Evolutionary conservation across 169 alveolate species (phyloP).

Genomic region (Plasmodium gonderi): DNA sequence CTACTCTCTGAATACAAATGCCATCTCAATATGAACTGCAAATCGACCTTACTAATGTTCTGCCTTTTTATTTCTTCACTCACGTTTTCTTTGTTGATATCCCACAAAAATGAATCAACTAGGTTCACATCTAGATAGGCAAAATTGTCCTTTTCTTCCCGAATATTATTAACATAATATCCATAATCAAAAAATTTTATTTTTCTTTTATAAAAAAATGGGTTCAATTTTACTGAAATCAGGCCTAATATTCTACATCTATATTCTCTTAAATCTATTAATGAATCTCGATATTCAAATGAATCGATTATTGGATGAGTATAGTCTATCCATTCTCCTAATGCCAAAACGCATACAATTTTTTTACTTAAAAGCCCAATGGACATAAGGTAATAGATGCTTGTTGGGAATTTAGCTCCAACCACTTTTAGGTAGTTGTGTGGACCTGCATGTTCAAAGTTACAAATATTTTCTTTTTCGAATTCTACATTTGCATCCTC

Average conservation of each 20-base stretch:
- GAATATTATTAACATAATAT: constrained; percentile 36
- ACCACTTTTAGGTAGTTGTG: constrained; percentile 80
- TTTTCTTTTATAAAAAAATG: constrained; percentile 76
- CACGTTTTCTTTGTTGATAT: constrained; percentile 67
- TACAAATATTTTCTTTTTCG: constrained; percentile 18
- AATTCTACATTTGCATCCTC: constrained; percentile 45
- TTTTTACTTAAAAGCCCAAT: constrained; percentile 80
- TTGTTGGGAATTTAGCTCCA: constrained; percentile 80
- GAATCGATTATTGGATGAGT: constrained; percentile 79
- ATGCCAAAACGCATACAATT: constrained; percentile 78
- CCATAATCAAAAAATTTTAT: constrained; percentile 71
- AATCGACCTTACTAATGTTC: constrained; percentile 51
- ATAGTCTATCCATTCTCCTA: constrained; percentile 86
- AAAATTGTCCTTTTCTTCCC: constrained; percentile 26
- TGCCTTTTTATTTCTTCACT: constrained; percentile 77
- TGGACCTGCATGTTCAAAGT: constrained; percentile 41
- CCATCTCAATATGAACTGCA: constrained; percentile 81
- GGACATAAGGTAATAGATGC: constrained; percentile 80
- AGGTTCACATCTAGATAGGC: constrained; percentile 17
- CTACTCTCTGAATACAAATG: constrained; percentile 75
- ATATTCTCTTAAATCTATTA: constrained; percentile 83
- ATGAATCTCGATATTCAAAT: constrained; percentile 79
- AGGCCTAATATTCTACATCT: constrained; percentile 84
- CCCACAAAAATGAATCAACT: constrained; percentile 49
- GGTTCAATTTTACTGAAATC: constrained; percentile 77